Evolutionary conservation across 73 alveolate genomes (phyloP).

Genomic region (Tetrahymena malaccensis): DNA sequence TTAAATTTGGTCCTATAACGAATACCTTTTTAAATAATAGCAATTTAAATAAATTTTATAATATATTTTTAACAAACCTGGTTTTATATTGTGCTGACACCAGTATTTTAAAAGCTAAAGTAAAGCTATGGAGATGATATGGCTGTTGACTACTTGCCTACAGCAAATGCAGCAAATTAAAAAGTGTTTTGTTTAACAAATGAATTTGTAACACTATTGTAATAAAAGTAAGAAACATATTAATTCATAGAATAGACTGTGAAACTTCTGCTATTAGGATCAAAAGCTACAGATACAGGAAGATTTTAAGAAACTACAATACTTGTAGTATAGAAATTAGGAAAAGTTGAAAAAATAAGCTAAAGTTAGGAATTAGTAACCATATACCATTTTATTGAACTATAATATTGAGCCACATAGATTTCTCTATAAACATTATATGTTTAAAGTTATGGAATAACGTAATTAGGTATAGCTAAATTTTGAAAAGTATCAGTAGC

Average conservation of each 20-base stretch:
- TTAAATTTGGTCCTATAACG: background rate
- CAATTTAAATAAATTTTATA: background rate
- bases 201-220: background rate
- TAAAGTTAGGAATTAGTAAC: background rate
- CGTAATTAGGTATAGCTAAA: background rate
- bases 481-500: background rate
- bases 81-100: background rate
- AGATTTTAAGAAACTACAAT: background rate
- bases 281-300: background rate
- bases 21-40: background rate
- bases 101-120: background rate
- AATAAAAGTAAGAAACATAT: background rate
- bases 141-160: background rate
- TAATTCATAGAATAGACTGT: background rate
- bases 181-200: background rate
- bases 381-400: background rate
- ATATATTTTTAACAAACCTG: background rate
- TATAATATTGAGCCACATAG: background rate
- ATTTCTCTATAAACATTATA: background rate
- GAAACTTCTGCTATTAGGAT: background rate
- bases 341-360: background rate
- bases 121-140: background rate
- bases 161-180: background rate
- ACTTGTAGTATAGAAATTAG: background rate
- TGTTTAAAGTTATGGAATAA: background rate